A percentile compares a stretch with the other conserved stretches of the same genome.
Conservation (phyloP, 2,329 filamentous ascomycete genomes). For the Diatrype stigma region DNA sequence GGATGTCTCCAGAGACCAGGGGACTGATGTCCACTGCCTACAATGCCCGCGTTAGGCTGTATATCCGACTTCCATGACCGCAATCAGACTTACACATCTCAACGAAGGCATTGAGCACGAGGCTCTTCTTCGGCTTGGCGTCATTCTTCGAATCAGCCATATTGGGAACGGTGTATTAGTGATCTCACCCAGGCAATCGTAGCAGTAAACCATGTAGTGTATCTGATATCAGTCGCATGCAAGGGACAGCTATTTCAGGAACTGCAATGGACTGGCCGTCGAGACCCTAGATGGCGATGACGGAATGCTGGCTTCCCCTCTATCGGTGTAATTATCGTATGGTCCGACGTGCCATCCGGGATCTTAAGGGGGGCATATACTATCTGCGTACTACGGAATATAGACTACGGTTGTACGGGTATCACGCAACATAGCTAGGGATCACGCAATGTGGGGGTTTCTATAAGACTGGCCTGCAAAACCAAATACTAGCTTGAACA, state of each 20-base stretch:
- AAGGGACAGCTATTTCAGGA: no score
- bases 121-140: slow-evolving; percentile 35
- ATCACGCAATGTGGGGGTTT: not conserved
- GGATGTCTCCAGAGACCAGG: slow-evolving; percentile 47
- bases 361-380: no score
- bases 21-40: slow-evolving; percentile 42
- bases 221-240: no score
- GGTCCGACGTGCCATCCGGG: no score
- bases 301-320: no score
- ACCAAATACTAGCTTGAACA: not conserved
- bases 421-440: not conserved
- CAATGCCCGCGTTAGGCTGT: slow-evolving; percentile 7
- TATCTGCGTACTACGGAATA: not conserved
- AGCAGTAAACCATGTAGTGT: not conserved
- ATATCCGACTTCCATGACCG: not conserved
- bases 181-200: not conserved
- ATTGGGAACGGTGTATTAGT: not conserved
- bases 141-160: slow-evolving; percentile 7
- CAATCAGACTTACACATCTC: slow-evolving; percentile 38
- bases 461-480: not conserved
- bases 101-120: slow-evolving; percentile 48
- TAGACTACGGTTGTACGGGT: not conserved
- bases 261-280: no score
- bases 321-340: no score
- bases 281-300: no score